Base-by-base conservation (phyloP, 75 land plant species). In the Pseudotsuga menziesii region DNA sequence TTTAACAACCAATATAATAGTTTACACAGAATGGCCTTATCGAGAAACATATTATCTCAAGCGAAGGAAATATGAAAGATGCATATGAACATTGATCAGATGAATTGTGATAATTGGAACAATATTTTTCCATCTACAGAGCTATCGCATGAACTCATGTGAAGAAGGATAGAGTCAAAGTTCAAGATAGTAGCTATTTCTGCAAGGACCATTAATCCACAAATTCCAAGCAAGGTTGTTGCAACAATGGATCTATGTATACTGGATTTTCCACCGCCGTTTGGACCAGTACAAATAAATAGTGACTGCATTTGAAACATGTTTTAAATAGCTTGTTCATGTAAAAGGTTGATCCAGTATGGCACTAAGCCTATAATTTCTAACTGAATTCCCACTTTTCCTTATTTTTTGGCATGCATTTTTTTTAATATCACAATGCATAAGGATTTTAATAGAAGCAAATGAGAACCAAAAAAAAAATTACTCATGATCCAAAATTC, bases 201-300 rank as follows among this genome's bases (percentile, higher is more conserved):
- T 25, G 95, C 92, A 36, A 98, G 98, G 35, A 97, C 93, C 99
- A 97, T 97, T 20, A 97, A 79, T 39, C 99, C 99, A 83, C 98
- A 94, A 55, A 94, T 86, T 27, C 93, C 98, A 80, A 97, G 92
- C 71, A 97, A 76, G 67, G 99, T 75, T 61, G 98, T 95, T 35
- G 99, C 99, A 91, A 95, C 88, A 52, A 97, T 83, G n/a, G 98
- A 90, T 78, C 99, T 80, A 55, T 94, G 88, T 16, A 97, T 67
- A 77, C 99, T 97, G 52, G 99, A 97, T 83, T 97, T 97, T 44
- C 99, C 99, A 79, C 99, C 99, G 13, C 99, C 99, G 85, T 96
- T 96, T 19, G 99, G 99, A 13, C 99, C 99, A 29, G 99, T 94
- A 52, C 94, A 81, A 78, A 96, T 88, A 84, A 90, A 89, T 23